Evolutionary conservation across 306 rosid genomes (phyloP).

Genomic region (Corylus americana): DNA sequence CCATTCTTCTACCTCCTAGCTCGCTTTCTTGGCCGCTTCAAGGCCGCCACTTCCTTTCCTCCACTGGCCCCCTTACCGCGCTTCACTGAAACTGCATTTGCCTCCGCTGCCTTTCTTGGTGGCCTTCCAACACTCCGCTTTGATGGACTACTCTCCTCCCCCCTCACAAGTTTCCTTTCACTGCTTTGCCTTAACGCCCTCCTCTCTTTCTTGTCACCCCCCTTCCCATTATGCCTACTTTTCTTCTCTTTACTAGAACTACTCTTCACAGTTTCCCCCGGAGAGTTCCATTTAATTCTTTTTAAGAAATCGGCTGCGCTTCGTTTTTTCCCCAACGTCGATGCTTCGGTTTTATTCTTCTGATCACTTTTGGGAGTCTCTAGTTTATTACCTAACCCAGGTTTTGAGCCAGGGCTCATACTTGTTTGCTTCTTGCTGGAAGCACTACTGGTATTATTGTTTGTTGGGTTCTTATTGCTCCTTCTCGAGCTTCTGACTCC

Average conservation of each 20-base stretch:
- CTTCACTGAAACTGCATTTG: conserved; percentile 41
- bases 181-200: conserved; percentile 42
- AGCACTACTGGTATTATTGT: conserved; percentile 9
- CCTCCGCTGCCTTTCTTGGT: conserved; percentile 56
- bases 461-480: conserved; percentile 44
- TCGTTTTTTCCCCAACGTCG: conserved; percentile 53
- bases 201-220: conserved; percentile 44
- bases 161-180: conserved; percentile 50
- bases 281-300: conserved; percentile 66
- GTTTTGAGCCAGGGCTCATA: conserved; percentile 36
- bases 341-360: conserved; percentile 54
- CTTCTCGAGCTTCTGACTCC: conserved; percentile 72
- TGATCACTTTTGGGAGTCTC: conserved; percentile 44
- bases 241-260: conserved; percentile 22
- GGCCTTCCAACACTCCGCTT: conserved; percentile 84
- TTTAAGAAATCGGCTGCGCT: conserved; percentile 81
- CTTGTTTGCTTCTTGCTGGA: conserved; percentile 40
- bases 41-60: conserved; percentile 47
- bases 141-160: conserved; percentile 56
- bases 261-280: conserved; percentile 38
- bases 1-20: conserved; percentile 48
- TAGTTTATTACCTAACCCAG: conserved; percentile 29
- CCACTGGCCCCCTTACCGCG: conserved; percentile 58
- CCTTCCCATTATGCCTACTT: conserved; percentile 12
- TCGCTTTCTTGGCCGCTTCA: conserved; percentile 61